Percentiles rank a stretch among this genome's conserved stretches.
phyloP scores from a whole-genome alignment of 2,329 filamentous ascomycete genomes.

The Meredithiella fracta region DNA sequence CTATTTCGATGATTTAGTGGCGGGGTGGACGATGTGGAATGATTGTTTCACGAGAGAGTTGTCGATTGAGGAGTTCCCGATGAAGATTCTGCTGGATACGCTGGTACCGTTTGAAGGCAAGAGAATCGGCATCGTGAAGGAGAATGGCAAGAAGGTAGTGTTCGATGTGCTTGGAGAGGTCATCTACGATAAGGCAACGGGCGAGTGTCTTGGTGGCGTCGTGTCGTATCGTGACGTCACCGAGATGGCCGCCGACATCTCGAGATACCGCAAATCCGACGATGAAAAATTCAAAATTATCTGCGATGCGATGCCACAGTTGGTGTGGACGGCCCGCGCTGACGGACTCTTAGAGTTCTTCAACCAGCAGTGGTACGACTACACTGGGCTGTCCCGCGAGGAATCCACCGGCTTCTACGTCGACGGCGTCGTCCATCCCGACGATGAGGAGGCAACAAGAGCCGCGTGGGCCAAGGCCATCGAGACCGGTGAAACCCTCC shows the following conservation, averaged over 20 bases:
- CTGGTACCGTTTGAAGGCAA: constrained; percentile 41
- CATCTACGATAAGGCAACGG: constrained; percentile 47
- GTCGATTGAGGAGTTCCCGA: constrained; percentile 45
- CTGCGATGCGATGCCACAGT: constrained; percentile 54
- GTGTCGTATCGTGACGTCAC: constrained; percentile 60
- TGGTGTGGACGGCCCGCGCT: constrained; percentile 57
- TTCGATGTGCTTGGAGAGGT: constrained; percentile 53
- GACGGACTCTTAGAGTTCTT: constrained; percentile 57
- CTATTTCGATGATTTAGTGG: constrained; percentile 35
- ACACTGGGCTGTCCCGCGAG: constrained; percentile 50
- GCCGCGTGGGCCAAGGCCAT: constrained; percentile 46
- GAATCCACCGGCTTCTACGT: constrained; percentile 47
- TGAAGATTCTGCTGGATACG: constrained; percentile 45
- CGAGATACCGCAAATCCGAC: constrained; percentile 51
- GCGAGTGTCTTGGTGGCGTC: constrained; percentile 58
- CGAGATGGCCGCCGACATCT: constrained; percentile 49
- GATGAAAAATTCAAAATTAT: constrained; percentile 61
- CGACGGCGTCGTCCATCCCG: constrained; percentile 49
- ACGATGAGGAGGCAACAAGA: constrained; percentile 43
- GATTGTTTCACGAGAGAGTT: constrained; percentile 48
- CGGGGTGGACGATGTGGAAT: constrained; percentile 44
- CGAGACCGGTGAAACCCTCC: constrained; percentile 50
- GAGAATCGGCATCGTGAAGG: constrained; percentile 46
- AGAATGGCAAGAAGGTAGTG: constrained; percentile 34
- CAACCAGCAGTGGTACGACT: constrained; percentile 63